Conservation (phyloP, 371 early-diverging fungal genomes). For the Apophysomyces trapeziformis region DNA sequence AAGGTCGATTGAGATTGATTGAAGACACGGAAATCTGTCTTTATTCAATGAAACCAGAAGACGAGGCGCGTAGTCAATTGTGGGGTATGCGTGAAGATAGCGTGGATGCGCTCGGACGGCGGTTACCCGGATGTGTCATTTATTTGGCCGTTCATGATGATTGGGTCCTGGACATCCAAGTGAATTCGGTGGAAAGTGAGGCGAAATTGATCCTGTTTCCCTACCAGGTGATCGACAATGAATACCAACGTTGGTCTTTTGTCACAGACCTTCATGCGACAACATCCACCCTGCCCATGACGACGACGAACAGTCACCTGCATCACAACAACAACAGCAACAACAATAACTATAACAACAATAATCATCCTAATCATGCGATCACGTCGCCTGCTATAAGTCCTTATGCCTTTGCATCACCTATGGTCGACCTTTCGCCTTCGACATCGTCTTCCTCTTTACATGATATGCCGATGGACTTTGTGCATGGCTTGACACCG, state of each 20-base stretch:
- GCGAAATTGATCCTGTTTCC: conserved; percentile 49
- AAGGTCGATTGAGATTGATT: conserved; percentile 49
- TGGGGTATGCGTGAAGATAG: conserved; percentile 41
- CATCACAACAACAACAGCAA: too few species aligned
- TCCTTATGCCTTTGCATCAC: conserved; percentile 9
- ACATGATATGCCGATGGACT: conserved; percentile 22
- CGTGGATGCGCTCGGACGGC: conserved; percentile 31
- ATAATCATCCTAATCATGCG: not conserved
- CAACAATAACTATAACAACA: too few species aligned
- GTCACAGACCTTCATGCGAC: conserved; percentile 5
- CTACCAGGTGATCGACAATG: conserved; percentile 46
- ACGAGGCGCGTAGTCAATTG: conserved; percentile 46
- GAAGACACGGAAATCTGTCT: conserved; percentile 58
- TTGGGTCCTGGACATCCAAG: conserved; percentile 52
- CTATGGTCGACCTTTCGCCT: conserved; percentile 24
- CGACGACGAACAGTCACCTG: too few species aligned
- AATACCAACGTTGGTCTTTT: conserved; percentile 51
- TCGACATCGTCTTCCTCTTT: conserved; percentile 27
- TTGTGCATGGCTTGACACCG: conserved; percentile 40
- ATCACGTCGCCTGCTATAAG: not conserved
- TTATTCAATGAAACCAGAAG: conserved; percentile 37
- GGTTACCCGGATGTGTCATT: conserved; percentile 36
- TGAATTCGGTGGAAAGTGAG: conserved; percentile 15
- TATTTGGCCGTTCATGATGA: conserved; percentile 43
- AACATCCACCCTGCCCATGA: too few species aligned